Evolutionary conservation across 305 asterid genomes (phyloP), one percentile per base, ranked within the genome.

Genomic region (Solanum hybrid): DNA sequence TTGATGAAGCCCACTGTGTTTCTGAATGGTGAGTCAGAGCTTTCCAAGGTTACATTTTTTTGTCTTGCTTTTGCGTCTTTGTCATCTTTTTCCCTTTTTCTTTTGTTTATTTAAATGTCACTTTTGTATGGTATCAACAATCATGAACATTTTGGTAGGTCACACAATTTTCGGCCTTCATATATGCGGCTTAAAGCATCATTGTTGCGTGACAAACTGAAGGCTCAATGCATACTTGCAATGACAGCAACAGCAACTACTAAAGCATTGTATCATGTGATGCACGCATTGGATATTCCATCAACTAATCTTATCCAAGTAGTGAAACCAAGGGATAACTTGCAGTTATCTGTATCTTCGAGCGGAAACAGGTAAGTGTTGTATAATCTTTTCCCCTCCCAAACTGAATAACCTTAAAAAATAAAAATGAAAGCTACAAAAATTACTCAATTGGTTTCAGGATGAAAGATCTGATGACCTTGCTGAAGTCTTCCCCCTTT

Each of bases 161-260:
- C 99, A 89, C 99, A 97, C 93, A 97, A 97, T 94, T 97, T 97
- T 79, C 98, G 99, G 90, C 99, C 99, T 91, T 96, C 99, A 20
- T 97, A 97, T 91, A 97, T 96, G 99, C 97, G 99, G 95, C 95
- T 97, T 89, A 96, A 98, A 93, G 99, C 98, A 93, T 97, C 98
- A 77, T 88, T 95, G 88, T 94, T 97, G 89, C 93, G 91, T 89
- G 93, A 93, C 83, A 95, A 82, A 92, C 96, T 97, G 87, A 94
- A 93, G 90, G 98, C 98, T 77, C 96, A 96, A 65, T 95, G 98
- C 95, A 93, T 98, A 94, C 98, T 98, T 90, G 99, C 99, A 73
- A 98, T 98, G 98, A 97, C 98, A 75, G 99, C 99, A 90, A 98
- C 99, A 65, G 99, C 98, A 89, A 97, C 99, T 89, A 92, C 94